Base-by-base conservation (phyloP, 768 basidiomycete genomes). In the Tephrocybe rancida region DNA sequence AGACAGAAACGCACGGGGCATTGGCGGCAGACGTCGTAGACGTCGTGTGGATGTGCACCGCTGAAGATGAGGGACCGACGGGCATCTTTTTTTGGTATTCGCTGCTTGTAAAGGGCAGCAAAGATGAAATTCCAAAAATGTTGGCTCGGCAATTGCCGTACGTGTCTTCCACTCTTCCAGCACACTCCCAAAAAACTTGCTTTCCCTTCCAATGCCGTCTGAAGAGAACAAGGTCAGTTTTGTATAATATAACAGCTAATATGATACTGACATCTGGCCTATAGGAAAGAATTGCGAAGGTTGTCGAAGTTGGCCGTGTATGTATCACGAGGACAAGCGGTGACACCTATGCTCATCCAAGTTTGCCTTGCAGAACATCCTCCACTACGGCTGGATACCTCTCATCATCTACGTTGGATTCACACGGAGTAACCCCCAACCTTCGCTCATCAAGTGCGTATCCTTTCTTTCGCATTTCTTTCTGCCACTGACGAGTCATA, bases 311-410 rank as follows among this genome's bases (percentile, higher is more conserved):
- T 59, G 83, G 87, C 58, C 87, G 90, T 57, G 92, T 95, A 78
- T 59, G 84, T 80, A 56, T 47, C 52, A 48, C 24, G 39, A 8
- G 29, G 26, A 29, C 11, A 38, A 34, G 37, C 43, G 27, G 21
- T 48, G 51, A 37, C 50, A 42, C 9, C 9, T 30, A 9, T 42
- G 37, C 53, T 55, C 50, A 57, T 44, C 18, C 27, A 14, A 16
- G n/a, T 19, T 22, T 8, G 8, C 25, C 21, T 16, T 48, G 13
- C 64, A 97, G 95, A 93, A 90, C 54, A 80, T 95, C 63, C 67
- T 97, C 48, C 94, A 97, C 73, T 97, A 95, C 62, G 88, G 87
- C 59, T 98, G 95, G 93, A 94, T 98, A 65, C 96, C 96, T 27
- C 75, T 95, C 67, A 92, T 98, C 65, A 95, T 98, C 64, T 97